These are phyloP conservation scores for Zygotorulaspora danielsina DNA, from an alignment of 805 yeast species.

Conservation along the genomic window DNA sequence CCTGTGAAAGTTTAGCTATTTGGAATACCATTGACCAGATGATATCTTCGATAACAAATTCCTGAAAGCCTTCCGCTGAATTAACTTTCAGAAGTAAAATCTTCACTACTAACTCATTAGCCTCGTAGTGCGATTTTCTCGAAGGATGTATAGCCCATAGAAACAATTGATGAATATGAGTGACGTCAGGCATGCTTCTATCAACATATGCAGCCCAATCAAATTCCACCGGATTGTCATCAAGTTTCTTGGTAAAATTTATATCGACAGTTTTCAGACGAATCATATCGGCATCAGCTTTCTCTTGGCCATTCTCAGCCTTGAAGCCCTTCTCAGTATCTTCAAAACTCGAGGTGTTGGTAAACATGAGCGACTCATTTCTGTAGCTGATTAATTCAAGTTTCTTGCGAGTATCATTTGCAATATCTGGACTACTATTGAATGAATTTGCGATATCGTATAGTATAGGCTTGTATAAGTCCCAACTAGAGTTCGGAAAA, in stretches of 20 bases:
- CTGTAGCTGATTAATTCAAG: slow-evolving; percentile 59
- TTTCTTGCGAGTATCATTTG: slow-evolving; percentile 38
- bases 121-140: slow-evolving; percentile 29
- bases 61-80: slow-evolving; percentile 25
- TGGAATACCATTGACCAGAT: slow-evolving; percentile 37
- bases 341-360: slow-evolving; percentile 33
- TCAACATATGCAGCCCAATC: slow-evolving; percentile 34
- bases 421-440: slow-evolving; percentile 33
- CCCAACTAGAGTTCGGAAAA: slow-evolving; percentile 58
- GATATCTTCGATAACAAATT: slow-evolving; percentile 37
- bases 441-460: slow-evolving; percentile 33
- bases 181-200: slow-evolving; percentile 22
- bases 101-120: slow-evolving; percentile 31
- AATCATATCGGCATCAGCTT: slow-evolving; percentile 33
- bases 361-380: slow-evolving; percentile 66
- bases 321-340: slow-evolving; percentile 36
- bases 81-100: slow-evolving; percentile 29
- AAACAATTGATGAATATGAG: slow-evolving; percentile 29
- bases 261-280: slow-evolving; percentile 24
- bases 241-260: slow-evolving; percentile 24
- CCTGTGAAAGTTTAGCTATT: slow-evolving; percentile 36
- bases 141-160: slow-evolving; percentile 35
- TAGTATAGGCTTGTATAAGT: slow-evolving; percentile 45
- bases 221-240: slow-evolving; percentile 28
- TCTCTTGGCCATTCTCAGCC: slow-evolving; percentile 32